Base-by-base conservation (phyloP, 768 basidiomycete genomes). In the Russula compacta region DNA sequence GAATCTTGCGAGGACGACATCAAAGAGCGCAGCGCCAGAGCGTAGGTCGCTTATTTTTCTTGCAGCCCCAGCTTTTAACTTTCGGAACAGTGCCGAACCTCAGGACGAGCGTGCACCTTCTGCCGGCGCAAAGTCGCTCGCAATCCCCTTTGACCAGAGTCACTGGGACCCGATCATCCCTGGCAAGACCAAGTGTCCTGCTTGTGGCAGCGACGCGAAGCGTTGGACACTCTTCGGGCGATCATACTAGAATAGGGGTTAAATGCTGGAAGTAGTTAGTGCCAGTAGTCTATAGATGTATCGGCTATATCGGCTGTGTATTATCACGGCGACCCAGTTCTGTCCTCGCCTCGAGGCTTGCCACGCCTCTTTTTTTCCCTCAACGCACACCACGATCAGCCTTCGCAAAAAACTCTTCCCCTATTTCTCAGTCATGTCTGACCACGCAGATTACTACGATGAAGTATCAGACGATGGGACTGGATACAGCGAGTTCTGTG, bases 171-270 rank as follows among this genome's bases (percentile, higher is more conserved):
- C 83, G 36, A 90, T 95, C 72, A 85, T 87, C 68, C 81, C 79
- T 50, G 90, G 92, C 58, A 82, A 89, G 76, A 95, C 90, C 35
- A 92, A 88, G 70, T 99, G 97, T 73, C 81, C 90, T 56, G 90
- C 83, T 12, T 99, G 97, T 72, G 89, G 87, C 35, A 78, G 81
- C 64, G 84, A 89, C 68, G 90, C 94, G 58, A 98, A 97, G 77
- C 81, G 89, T 68, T 98, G 94, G 94, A 95, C 95, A 66, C 78
- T 99, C 82, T 99, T 98, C 74, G 97, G 97, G 42, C 79, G 92
- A 67, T 89, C 87, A 21, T 92, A 92, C 70, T 92, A 64, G 62
- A 56, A 39, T 29, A 32, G 24, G 48, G 24, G 48, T 24, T 19
- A 10, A 36, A 15, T 33, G 24, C 46, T 2, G 32, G 60, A 54